phyloP scores from a whole-genome alignment of 257 asterid species.

The Catharanthus roseus region DNA sequence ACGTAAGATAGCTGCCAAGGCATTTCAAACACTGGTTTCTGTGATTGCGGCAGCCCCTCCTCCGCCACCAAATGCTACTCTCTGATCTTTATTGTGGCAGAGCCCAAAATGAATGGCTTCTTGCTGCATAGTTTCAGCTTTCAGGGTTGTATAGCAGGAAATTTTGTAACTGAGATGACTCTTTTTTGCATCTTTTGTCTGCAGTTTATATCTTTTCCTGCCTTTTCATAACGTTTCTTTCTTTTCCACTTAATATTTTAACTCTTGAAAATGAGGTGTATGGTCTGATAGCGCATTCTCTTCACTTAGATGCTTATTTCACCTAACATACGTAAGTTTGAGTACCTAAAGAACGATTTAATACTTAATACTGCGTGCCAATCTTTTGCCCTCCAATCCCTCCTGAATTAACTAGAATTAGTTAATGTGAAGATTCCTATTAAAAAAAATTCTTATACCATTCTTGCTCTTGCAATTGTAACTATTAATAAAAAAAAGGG shows the following conservation, averaged over 20 bases:
- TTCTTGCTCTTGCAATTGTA: background rate
- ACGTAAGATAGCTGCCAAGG: slow-evolving; percentile 52
- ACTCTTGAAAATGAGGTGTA: background rate
- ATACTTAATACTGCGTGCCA: too few species aligned
- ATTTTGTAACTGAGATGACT: background rate
- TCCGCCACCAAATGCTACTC: slow-evolving; percentile 25
- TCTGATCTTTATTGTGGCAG: slow-evolving; percentile 23
- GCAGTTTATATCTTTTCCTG: background rate
- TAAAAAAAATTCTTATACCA: background rate
- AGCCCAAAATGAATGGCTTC: background rate
- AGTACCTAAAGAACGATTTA: too few species aligned
- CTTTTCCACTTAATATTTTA: background rate
- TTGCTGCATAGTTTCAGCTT: background rate
- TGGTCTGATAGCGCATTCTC: too few species aligned
- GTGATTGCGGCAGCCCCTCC: slow-evolving; percentile 29
- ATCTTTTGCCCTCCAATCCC: too few species aligned
- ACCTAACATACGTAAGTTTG: too few species aligned
- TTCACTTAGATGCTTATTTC: too few species aligned
- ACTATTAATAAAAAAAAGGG: background rate
- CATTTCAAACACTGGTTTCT: slow-evolving; percentile 38
- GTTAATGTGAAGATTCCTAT: background rate
- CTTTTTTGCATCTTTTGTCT: background rate
- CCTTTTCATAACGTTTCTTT: background rate
- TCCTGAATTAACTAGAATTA: background rate
- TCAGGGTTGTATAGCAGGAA: background rate